A percentile compares a stretch with the other conserved stretches of the same genome.
phyloP scores from a whole-genome alignment of 805 yeast species.

The Saccharomycopsis javanensis region DNA sequence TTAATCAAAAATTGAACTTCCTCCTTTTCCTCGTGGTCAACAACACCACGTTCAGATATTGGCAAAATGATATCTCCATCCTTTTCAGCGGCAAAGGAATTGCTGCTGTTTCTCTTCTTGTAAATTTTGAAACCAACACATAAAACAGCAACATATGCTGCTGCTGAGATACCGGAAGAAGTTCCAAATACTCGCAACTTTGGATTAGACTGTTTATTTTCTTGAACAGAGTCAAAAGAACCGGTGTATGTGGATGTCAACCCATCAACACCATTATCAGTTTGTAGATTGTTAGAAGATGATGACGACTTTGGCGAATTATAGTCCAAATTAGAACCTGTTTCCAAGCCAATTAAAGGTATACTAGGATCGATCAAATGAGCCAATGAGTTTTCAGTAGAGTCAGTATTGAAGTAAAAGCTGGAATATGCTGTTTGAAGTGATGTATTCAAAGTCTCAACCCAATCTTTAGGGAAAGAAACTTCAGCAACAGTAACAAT shows the following conservation, averaged over 20 bases:
- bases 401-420: conserved; percentile 50
- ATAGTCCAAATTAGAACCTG: conserved; percentile 22
- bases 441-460: conserved; percentile 26
- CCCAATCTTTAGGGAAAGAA: conserved; percentile 55
- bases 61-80: conserved; percentile 19
- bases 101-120: conserved; percentile 20
- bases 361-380: conserved; percentile 62
- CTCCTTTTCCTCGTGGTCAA: conserved; percentile 9
- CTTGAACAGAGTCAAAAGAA: conserved; percentile 21
- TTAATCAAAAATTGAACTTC: conserved; percentile 10
- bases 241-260: conserved; percentile 20
- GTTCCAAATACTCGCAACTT: conserved; percentile 23
- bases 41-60: conserved; percentile 14
- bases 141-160: conserved; percentile 19
- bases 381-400: conserved; percentile 49
- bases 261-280: conserved; percentile 17
- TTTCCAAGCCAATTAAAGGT: conserved; percentile 40
- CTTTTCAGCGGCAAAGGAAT: conserved; percentile 6
- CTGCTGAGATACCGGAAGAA: conserved; percentile 19
- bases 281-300: conserved; percentile 21
- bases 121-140: conserved; percentile 25
- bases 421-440: conserved; percentile 34
- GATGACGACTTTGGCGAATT: conserved; percentile 18
- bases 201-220: conserved; percentile 26
- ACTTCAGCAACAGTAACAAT: conserved; percentile 84